A percentile compares a stretch with the other conserved stretches of the same genome.
Conservation (phyloP, 495 filamentous ascomycete species). For the Talaromyces borbonicus region DNA sequence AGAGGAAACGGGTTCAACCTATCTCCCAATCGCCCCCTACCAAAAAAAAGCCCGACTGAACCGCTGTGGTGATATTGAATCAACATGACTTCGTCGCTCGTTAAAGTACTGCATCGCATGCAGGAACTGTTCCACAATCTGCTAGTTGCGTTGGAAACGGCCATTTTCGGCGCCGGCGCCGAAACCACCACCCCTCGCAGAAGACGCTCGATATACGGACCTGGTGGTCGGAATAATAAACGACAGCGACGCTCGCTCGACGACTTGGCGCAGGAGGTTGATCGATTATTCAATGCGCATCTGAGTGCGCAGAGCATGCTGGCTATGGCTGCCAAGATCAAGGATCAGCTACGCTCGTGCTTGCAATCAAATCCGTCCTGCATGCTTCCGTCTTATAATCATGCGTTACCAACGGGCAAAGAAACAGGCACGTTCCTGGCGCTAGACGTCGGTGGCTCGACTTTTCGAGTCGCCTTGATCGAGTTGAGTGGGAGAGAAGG, state of each 20-base stretch:
- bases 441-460: conserved; percentile 59
- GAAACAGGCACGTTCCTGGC: conserved; percentile 53
- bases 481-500: conserved; percentile 41
- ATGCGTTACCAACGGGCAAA: conserved; percentile 48
- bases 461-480: conserved; percentile 53
- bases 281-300: conserved; percentile 36
- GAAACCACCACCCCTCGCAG: conserved; percentile 20
- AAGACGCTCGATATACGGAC: conserved; percentile 24
- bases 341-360: conserved; percentile 45
- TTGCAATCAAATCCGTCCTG: conserved; percentile 44
- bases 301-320: conserved; percentile 33
- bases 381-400: conserved; percentile 60
- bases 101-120: conserved; percentile 38
- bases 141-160: conserved; percentile 38
- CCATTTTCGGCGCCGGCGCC: conserved; percentile 39
- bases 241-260: conserved; percentile 40
- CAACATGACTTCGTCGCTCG: conserved; percentile 32
- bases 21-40: neutral
- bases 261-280: conserved; percentile 41
- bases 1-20: conserved; percentile 4
- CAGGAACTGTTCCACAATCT: conserved; percentile 46
- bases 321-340: conserved; percentile 48
- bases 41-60: neutral
- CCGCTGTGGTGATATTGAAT: no score
- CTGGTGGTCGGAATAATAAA: conserved; percentile 27